These are phyloP conservation scores for Cryphonectria parasitica DNA, from an alignment of 2,329 filamentous ascomycete genomes.

Conservation along the genomic window DNA sequence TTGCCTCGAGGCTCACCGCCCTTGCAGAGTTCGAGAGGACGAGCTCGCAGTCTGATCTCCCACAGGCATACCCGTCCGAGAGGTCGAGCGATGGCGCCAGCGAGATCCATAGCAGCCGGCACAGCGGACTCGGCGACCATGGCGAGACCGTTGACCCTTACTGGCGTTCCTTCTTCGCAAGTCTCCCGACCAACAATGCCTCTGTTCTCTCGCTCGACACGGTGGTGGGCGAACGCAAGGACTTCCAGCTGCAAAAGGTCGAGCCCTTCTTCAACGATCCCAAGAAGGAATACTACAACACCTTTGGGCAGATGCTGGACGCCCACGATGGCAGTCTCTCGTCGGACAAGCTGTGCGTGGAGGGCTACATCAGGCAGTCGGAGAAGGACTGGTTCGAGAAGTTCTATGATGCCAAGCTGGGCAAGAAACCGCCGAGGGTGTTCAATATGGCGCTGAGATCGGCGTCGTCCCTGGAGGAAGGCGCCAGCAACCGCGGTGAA, in stretches of 20 bases:
- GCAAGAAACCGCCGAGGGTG: conserved; percentile 35
- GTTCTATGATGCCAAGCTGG: conserved; percentile 62
- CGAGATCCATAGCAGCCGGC: background rate
- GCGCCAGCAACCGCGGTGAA: background rate
- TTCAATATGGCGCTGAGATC: conserved; percentile 33
- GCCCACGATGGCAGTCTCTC: conserved; percentile 59
- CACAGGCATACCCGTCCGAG: background rate
- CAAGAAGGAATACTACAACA: conserved; percentile 62
- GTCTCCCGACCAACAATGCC: conserved; percentile 16
- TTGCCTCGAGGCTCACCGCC: conserved; percentile 17
- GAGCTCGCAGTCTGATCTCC: background rate
- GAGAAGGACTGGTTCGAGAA: conserved; percentile 70
- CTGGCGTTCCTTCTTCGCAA: background rate
- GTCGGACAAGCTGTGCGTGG: conserved; percentile 63
- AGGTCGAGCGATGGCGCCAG: background rate
- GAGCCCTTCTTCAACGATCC: conserved; percentile 70
- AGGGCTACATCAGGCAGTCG: conserved; percentile 65
- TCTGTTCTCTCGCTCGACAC: conserved; percentile 55
- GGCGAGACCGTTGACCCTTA: background rate
- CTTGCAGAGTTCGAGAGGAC: conserved; percentile 23
- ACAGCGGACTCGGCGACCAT: conserved; percentile 35
- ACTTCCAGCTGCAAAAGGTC: conserved; percentile 67
- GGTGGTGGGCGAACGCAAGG: conserved; percentile 63
- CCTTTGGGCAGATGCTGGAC: conserved; percentile 61
- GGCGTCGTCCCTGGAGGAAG: conserved; percentile 30